Base-by-base conservation (phyloP, 1,139 yeast species). In the Spathaspora sp. region DNA sequence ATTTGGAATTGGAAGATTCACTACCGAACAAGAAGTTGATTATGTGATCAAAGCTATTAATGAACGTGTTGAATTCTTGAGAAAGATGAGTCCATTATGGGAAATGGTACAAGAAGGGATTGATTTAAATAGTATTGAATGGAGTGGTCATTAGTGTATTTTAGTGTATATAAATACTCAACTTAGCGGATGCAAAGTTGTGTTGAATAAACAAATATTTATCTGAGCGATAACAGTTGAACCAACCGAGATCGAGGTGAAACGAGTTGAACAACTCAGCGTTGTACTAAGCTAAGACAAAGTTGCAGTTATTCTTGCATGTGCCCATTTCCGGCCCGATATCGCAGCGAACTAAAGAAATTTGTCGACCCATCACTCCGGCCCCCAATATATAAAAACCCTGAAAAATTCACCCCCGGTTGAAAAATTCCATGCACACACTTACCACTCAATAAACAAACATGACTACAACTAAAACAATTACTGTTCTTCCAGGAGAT, bases 41-140 rank as follows among this genome's bases (percentile, higher is more conserved):
- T 93, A 90, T 63, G 99, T 93, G 40, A 78, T 91, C 54, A 76
- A 85, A 52, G 96, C 97, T 20, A 90, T 93, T 50, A 77, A 81
- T 46, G 91, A 89, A 65, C 82, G 97, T 68, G 99, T 93, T 44
- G 86, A 85, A 52, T 90, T 89, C 68, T 79, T 93, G 63, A 82
- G 99, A 67, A 95, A 90, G 61, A 78, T 93, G 72, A 85, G 95
- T 45, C 99, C 99, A 46, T 77, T 93, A 57, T 93, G 98, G 98
- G 99, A 93, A 72, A 91, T 93, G 98, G 97, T 89, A 47, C 97
- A 93, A 70, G 99, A 93, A 56, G 99, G 99, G 55, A 91, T 93
- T 61, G 99, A 93, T 63, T 78, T 95, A 65, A 80, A 86, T 60
- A 79, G 95, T 40, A 93, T 93, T 60, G 96, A 93, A 72, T 93